phyloP scores from a whole-genome alignment of 768 basidiomycete genomes.

The Pleurotus ostreatus region DNA sequence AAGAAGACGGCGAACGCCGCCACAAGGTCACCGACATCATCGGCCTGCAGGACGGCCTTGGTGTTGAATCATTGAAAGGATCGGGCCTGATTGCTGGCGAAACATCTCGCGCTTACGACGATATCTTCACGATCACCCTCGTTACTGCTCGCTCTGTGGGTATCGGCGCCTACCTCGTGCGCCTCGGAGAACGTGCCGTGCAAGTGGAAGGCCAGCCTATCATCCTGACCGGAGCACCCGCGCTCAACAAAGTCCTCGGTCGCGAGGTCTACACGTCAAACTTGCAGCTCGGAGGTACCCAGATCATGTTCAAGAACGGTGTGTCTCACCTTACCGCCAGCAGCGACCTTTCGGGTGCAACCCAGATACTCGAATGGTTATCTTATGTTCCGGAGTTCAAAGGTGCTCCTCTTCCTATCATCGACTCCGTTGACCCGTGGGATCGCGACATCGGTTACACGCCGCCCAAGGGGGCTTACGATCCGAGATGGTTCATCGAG shows the following conservation, averaged over 20 bases:
- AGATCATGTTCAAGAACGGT: conserved; percentile 99
- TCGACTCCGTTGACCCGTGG: conserved; percentile 73
- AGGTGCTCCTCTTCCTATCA: conserved; percentile 76
- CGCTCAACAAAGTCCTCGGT: conserved; percentile 97
- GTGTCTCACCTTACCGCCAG: conserved; percentile 94
- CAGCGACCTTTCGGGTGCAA: conserved; percentile 94
- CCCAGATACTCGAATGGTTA: conserved; percentile 91
- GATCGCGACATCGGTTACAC: conserved; percentile 88
- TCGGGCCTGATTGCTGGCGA: conserved; percentile 99
- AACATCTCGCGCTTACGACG: conserved; percentile 97
- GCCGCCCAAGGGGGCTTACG: conserved; percentile 93
- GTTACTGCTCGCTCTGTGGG: conserved; percentile 98
- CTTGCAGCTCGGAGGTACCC: conserved; percentile 97
- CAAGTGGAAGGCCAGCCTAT: conserved; percentile 99
- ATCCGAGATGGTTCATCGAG: conserved; percentile 97
- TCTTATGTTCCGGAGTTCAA: conserved; percentile 88
- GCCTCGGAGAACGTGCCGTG: conserved; percentile 94
- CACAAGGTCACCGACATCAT: conserved; percentile 97
- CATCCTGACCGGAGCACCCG: conserved; percentile 94
- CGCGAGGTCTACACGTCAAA: conserved; percentile 99
- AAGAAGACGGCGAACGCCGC: conserved; percentile 81
- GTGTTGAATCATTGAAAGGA: conserved; percentile 93
- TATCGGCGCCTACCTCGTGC: conserved; percentile 98
- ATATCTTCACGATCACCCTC: conserved; percentile 99
- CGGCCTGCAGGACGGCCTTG: conserved; percentile 94